These are phyloP conservation scores for Colletotrichum plurivorum DNA, from an alignment of 2,329 filamentous ascomycete genomes.

Conservation along the genomic window DNA sequence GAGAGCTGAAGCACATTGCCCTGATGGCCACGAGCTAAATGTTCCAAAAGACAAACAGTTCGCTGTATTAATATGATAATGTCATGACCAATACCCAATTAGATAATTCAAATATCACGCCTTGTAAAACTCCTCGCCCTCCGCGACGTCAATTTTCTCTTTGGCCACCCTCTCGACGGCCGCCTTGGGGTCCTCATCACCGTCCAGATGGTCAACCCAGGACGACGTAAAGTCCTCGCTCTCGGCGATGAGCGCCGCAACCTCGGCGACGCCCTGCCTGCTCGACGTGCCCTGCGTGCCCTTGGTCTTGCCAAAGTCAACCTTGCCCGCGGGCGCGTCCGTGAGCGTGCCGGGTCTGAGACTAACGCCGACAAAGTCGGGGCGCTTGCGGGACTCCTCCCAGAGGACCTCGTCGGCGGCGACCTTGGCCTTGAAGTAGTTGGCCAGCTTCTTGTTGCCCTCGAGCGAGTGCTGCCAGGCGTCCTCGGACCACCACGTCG, in stretches of 20 bases:
- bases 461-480: conserved; percentile 64
- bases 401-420: conserved; percentile 72
- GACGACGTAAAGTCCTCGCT: conserved; percentile 59
- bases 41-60: background rate
- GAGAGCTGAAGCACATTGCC: conserved; percentile 68
- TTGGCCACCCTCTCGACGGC: conserved; percentile 65
- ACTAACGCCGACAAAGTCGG: conserved; percentile 63
- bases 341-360: conserved; percentile 68
- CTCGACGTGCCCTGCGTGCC: conserved; percentile 58
- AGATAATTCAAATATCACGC: conserved; percentile 7
- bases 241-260: conserved; percentile 70
- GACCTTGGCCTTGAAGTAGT: conserved; percentile 73
- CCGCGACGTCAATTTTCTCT: conserved; percentile 65
- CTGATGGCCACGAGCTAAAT: conserved; percentile 56
- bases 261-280: conserved; percentile 72
- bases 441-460: conserved; percentile 60
- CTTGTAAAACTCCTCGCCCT: conserved; percentile 63
- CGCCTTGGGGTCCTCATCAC: conserved; percentile 61
- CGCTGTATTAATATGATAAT: conserved; percentile 28
- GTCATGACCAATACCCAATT: conserved; percentile 12
- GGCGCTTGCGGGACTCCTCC: conserved; percentile 58
- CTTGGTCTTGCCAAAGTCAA: conserved; percentile 63
- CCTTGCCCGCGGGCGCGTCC: conserved; percentile 62
- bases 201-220: conserved; percentile 71
- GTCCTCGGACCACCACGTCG: conserved; percentile 69